phyloP scores from a whole-genome alignment of 2,329 filamentous ascomycete species.

The Penicillium brasilianum region DNA sequence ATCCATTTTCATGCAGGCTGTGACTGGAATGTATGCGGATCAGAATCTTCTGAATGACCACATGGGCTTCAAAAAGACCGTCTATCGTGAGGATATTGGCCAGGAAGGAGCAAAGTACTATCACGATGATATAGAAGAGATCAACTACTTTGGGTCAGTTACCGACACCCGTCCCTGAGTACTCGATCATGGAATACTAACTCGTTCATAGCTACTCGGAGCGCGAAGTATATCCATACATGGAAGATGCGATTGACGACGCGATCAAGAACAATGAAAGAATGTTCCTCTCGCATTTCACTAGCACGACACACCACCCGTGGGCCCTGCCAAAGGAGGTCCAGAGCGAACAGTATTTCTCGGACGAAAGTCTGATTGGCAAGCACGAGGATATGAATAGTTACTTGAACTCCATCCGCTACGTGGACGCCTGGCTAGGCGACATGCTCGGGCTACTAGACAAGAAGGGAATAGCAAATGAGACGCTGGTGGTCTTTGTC shows the following conservation, averaged over 20 bases:
- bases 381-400: constrained; percentile 46
- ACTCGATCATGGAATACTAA: neutral
- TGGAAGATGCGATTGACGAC: constrained; percentile 40
- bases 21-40: constrained; percentile 39
- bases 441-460: constrained; percentile 49
- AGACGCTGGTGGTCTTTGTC: constrained; percentile 52
- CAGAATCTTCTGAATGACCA: constrained; percentile 37
- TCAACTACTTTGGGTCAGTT: constrained; percentile 53
- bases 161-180: neutral
- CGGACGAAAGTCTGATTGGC: constrained; percentile 21
- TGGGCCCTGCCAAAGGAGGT: constrained; percentile 45
- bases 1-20: constrained; percentile 38
- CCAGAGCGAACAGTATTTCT: constrained; percentile 34
- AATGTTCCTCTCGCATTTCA: constrained; percentile 41
- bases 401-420: constrained; percentile 51
- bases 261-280: constrained; percentile 32
- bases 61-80: constrained; percentile 43
- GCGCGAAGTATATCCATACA: constrained; percentile 19
- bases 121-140: constrained; percentile 34
- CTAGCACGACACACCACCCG: constrained; percentile 48
- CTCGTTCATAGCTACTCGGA: constrained; percentile 28
- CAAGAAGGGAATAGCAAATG: constrained; percentile 50
- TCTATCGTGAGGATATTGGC: constrained; percentile 38
- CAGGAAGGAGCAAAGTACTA: constrained; percentile 40
- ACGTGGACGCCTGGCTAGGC: constrained; percentile 48